These are phyloP conservation scores for Oldenlandia corymbosa DNA, from an alignment of 257 asterid genomes.

Conservation along the genomic window DNA sequence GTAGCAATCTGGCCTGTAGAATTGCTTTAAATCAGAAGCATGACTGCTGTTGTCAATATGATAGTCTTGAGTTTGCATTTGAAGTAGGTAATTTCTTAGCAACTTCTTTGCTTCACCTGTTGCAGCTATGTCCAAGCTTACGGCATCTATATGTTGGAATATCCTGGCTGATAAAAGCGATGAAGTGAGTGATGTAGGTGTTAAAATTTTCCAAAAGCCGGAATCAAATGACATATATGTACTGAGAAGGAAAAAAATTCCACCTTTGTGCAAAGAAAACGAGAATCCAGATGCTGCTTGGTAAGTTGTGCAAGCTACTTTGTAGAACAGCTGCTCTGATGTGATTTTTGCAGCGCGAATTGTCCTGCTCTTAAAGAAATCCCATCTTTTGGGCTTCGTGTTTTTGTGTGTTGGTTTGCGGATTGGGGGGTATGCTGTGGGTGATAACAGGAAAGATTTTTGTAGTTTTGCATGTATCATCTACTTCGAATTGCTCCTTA, in stretches of 20 bases:
- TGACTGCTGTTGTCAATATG: not conserved
- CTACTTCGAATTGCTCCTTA: too few relatives aligned
- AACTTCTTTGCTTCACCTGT: conserved; percentile 19
- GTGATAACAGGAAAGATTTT: too few relatives aligned
- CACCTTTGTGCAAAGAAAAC: conserved; percentile 80
- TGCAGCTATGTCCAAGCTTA: conserved; percentile 67
- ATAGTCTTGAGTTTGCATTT: conserved; percentile 3
- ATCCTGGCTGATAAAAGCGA: conserved; percentile 85
- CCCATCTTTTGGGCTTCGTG: too few relatives aligned
- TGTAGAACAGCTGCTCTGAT: not conserved
- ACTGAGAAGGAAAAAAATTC: conserved; percentile 68
- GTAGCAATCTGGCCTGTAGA: not conserved
- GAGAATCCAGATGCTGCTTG: conserved; percentile 95
- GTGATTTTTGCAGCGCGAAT: not conserved
- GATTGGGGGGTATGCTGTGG: too few relatives aligned
- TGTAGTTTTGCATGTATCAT: too few relatives aligned
- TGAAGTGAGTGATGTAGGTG: conserved; percentile 75
- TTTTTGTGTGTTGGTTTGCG: too few relatives aligned
- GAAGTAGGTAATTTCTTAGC: conserved; percentile 11
- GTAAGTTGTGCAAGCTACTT: conserved; percentile 35
- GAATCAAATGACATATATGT: conserved; percentile 65
- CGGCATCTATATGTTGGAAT: conserved; percentile 89
- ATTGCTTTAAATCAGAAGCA: not conserved
- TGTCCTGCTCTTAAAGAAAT: not conserved
- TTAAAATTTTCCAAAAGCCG: conserved; percentile 87